Base-by-base conservation (phyloP, 331 rosid species). In the Pyrus hybrid region DNA sequence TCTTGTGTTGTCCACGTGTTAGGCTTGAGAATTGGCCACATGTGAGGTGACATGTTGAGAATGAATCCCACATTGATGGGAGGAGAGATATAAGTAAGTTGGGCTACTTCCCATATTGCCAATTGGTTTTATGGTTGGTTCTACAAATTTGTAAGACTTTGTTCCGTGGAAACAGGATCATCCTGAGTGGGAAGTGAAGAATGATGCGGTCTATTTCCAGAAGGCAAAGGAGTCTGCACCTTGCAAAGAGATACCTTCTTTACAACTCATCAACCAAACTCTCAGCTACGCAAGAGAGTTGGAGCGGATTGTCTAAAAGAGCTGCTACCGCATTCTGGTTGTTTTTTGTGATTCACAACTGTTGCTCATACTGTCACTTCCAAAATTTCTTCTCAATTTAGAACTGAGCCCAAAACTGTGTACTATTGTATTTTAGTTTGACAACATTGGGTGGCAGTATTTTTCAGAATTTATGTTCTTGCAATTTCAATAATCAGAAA, bases 201-300 rank as follows among this genome's bases (percentile, higher is more conserved):
- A 89, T 14, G 88, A 85, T 4, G 70, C 41, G 2, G 96, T 92
- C 62, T 74, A 49, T 77, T 89, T 92, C 87, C 97, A 90, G 75
- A 92, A 87, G 86, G 97, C 93, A 21, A 94, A 92, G 83, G 99
- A 92, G 45, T 85, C 97, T 25, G 86, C 95, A 45, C 99, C 99
- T 12, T 88, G 97, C 96, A 94, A 92, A 89, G 99, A 94, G 79
- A 94, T 94, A 58, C 99, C 97, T 51, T 94, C 97, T 37, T 85
- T 94, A 79, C 99, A 92, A 78, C 96, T 94, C 63, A 94, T 94
- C 90, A 94, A 94, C 86, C 97, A 94, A 84, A 94, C 99, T 1
- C 99, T 92, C 58, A 94, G 99, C 77, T 94, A 92, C 61, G 97
- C 99, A 18, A 87, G 99, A 85, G 99, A 94, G 87, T 89, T 94